Conservation (phyloP, 1,284 basidiomycete genomes). For the Singerocomus rubriflavus region DNA sequence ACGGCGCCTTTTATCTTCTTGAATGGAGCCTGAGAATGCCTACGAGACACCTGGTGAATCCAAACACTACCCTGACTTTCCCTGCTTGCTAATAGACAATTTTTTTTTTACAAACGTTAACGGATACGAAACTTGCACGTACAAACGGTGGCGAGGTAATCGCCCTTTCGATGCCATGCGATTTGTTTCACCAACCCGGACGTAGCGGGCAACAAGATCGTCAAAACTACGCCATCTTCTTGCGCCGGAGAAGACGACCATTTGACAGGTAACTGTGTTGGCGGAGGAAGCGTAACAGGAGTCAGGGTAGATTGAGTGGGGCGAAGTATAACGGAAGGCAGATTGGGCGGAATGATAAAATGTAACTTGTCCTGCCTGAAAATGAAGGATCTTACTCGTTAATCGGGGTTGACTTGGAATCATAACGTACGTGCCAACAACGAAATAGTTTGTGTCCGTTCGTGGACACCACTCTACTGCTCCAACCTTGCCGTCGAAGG, state of each 20-base stretch:
- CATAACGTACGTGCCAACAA: slow-evolving; percentile 71
- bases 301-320: slow-evolving; percentile 67
- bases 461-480: slow-evolving; percentile 94
- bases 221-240: slow-evolving; percentile 55
- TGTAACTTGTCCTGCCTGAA: slow-evolving; percentile 76
- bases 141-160: slow-evolving; percentile 94
- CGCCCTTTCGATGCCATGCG: slow-evolving; percentile 92
- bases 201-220: slow-evolving; percentile 54
- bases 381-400: slow-evolving; percentile 15
- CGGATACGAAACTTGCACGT: slow-evolving; percentile 34
- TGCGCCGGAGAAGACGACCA: slow-evolving; percentile 55
- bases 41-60: slow-evolving; percentile 93
- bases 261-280: slow-evolving; percentile 63
- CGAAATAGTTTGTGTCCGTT: slow-evolving; percentile 78
- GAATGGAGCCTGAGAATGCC: slow-evolving; percentile 98
- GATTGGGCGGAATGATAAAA: slow-evolving; percentile 80
- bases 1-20: slow-evolving; percentile 89
- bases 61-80: slow-evolving; percentile 74
- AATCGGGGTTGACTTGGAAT: slow-evolving; percentile 6
- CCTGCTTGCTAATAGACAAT: slow-evolving; percentile 45
- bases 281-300: slow-evolving; percentile 59
- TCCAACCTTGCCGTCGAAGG: slow-evolving; percentile 77
- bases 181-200: slow-evolving; percentile 85
- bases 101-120: slow-evolving; percentile 9
- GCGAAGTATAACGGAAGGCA: slow-evolving; percentile 55